Conservation (phyloP, 148 eudicot genomes). For the Rhododendron simsii region DNA sequence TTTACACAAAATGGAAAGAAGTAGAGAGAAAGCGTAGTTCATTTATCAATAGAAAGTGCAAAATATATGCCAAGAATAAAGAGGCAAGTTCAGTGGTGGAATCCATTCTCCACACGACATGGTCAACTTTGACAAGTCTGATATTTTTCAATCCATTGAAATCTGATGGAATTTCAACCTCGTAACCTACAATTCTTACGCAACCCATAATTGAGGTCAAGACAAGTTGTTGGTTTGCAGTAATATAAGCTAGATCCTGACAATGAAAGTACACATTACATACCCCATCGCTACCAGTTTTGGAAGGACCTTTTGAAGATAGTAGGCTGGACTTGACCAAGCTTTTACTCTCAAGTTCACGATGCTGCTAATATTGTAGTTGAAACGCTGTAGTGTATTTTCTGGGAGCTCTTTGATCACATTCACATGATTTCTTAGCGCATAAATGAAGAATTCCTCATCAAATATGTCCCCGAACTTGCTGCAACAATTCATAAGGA, state of each 20-base stretch:
- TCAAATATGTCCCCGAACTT: constrained; percentile 92
- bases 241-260: not conserved
- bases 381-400: constrained; percentile 64
- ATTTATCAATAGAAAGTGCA: not conserved
- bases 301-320: constrained; percentile 82
- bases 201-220: not conserved
- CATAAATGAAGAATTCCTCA: constrained; percentile 88
- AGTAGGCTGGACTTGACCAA: constrained; percentile 92
- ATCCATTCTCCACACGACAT: not conserved
- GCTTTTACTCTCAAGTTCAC: constrained; percentile 89
- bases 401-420: constrained; percentile 83
- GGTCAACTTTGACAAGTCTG: not conserved
- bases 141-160: not conserved
- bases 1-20: not conserved
- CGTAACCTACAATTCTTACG: not conserved
- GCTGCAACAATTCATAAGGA: constrained; percentile 43
- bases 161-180: not conserved
- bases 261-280: constrained; percentile 11
- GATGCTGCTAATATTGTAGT: constrained; percentile 88
- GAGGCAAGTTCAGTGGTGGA: not conserved
- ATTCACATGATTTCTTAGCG: constrained; percentile 76
- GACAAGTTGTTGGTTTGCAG: not conserved
- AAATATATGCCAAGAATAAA: not conserved
- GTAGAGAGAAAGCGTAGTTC: not conserved
- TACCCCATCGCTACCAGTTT: constrained; percentile 76